Percentiles rank a stretch among this genome's conserved stretches.
Evolutionary conservation across 2,329 filamentous ascomycete species (phyloP).

Genomic region (Cladosporium cucumerinum): DNA sequence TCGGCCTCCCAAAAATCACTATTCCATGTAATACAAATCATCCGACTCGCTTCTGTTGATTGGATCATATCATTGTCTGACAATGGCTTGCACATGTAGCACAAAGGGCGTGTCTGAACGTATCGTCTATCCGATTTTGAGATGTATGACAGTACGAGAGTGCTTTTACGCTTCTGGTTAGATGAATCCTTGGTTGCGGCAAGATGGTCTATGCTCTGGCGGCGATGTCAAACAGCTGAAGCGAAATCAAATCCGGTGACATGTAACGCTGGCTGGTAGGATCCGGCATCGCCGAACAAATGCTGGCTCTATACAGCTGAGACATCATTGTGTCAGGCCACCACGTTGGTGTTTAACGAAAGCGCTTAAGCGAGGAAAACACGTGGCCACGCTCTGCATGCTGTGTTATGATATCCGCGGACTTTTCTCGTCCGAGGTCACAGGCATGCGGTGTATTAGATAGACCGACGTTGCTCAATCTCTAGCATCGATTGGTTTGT

Average conservation of each 20-base stretch:
- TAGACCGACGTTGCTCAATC: background rate
- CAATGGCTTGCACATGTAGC: background rate
- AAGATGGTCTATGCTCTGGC: background rate
- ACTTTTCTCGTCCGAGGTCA: background rate
- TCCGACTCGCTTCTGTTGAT: background rate
- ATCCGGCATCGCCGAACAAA: conserved; percentile 10
- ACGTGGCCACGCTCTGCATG: conserved; percentile 8
- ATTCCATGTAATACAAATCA: background rate
- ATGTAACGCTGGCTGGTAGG: conserved; percentile 9
- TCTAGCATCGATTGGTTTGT: background rate
- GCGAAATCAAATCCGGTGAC: background rate
- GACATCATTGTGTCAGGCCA: conserved; percentile 4
- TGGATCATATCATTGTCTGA: background rate
- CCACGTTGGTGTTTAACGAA: background rate
- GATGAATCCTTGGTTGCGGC: background rate
- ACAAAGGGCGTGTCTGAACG: background rate
- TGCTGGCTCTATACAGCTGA: background rate
- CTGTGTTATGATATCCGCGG: background rate
- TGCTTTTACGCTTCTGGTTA: background rate
- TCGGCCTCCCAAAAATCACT: background rate
- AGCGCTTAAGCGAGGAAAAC: conserved; percentile 4
- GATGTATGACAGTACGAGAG: no score
- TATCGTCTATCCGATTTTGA: background rate
- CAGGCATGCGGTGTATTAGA: background rate
- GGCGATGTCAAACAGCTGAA: background rate